Evolutionary conservation across 1,139 yeast species (phyloP), one percentile per base, ranked within the genome.

Genomic region (Hanseniaspora sp.): DNA sequence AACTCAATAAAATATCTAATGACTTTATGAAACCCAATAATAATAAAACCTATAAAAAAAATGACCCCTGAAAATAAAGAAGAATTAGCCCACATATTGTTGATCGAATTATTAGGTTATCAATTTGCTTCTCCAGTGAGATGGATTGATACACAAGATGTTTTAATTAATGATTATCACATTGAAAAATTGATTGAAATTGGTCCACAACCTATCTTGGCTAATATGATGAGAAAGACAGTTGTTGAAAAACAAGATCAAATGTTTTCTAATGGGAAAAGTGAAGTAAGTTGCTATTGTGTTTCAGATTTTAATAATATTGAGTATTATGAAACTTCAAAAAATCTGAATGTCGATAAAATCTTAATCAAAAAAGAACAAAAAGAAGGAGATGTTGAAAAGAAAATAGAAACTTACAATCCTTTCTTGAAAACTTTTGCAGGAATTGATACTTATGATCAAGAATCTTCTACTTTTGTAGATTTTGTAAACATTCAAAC

Each of bases 91-190:
- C 96, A 88, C 69, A 81, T 86, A 59, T 77, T 88, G 63, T 77
- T 88, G 67, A 86, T 95, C 28, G 96, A 88, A 76, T 80, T 88
- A 63, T 77, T 88, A 71, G 96, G 96, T 53, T 88, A 86, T 72
- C 96, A 88, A 71, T 88, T 88, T 68, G 96, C 96, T 46, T 86
- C 95, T 59, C 96, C 96, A 46, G 96, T 88, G 59, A 81, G 96
- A 76, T 88, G 96, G 96, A 88, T 88, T 68, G 96, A 88, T 70
- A 88, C 96, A 59, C 96, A 88, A 71, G 95, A 88, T 74, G 95
- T 87, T 58, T 82, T 88, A 67, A 78, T 88, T 67, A 82, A 84
- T 67, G 87, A 86, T 62, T 84, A 78, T 77, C 84, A 86, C 69
- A 82, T 95, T 59, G 96, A 88, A 73, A 78, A 96, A 64, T 85